Conservation (phyloP, 257 asterid genomes). For the Scutellaria galericulata region DNA sequence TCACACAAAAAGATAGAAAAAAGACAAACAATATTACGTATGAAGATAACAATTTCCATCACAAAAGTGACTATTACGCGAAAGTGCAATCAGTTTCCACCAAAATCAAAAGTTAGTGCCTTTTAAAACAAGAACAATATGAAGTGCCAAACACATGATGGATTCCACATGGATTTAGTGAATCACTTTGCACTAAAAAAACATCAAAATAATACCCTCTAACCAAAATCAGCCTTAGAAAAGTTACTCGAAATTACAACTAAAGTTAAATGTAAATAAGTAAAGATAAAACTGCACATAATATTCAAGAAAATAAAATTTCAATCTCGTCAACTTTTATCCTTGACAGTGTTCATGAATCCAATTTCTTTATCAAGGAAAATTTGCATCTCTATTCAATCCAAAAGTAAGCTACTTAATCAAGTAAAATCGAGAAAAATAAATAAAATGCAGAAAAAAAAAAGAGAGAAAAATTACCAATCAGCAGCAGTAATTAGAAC, state of each 20-base stretch:
- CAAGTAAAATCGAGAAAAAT: neutral
- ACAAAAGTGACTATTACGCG: slow-evolving; percentile 29
- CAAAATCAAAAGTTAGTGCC: slow-evolving; percentile 36
- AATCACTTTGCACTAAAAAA: slow-evolving; percentile 19
- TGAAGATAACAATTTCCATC: slow-evolving; percentile 21
- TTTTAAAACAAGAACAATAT: slow-evolving; percentile 6
- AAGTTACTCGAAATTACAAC: neutral
- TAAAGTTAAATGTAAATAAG: neutral
- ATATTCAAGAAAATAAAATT: neutral
- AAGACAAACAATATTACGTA: slow-evolving; percentile 18
- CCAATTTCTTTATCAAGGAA: neutral
- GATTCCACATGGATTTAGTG: slow-evolving; percentile 36
- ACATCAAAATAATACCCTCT: neutral
- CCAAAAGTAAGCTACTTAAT: neutral
- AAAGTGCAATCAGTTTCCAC: slow-evolving; percentile 36
- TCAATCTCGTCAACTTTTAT: slow-evolving; percentile 15
- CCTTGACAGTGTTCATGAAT: neutral
- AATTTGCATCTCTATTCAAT: neutral
- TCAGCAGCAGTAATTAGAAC: slow-evolving; percentile 89
- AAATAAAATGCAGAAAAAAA: neutral
- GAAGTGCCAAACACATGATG: slow-evolving; percentile 30
- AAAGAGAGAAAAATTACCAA: slow-evolving; percentile 54
- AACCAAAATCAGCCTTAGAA: neutral
- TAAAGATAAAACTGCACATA: neutral
- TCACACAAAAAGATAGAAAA: slow-evolving; percentile 27